Conservation (phyloP, 176 grass and related monocot genomes). For the Canna indica region DNA sequence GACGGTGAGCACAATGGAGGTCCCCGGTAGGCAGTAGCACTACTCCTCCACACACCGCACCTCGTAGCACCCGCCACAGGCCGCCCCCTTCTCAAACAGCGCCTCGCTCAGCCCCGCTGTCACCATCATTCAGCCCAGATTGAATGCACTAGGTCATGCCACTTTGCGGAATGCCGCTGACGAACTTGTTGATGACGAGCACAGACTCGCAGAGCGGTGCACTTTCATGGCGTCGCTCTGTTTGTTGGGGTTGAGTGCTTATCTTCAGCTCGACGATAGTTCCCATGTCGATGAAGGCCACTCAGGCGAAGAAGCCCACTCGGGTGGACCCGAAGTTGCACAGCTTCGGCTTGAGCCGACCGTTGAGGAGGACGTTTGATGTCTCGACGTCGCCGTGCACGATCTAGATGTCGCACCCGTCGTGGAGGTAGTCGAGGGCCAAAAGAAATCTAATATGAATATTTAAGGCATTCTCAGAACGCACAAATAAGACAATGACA, state of each 20-base stretch:
- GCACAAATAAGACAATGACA: too few species aligned
- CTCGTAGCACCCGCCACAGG: constrained; percentile 96
- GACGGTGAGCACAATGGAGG: constrained; percentile 79
- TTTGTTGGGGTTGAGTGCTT: too few species aligned
- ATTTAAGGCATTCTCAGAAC: too few species aligned
- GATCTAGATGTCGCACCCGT: constrained; percentile 28
- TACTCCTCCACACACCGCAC: constrained; percentile 79
- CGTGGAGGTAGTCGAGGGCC: constrained; percentile 87
- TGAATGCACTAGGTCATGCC: too few species aligned
- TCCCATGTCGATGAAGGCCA: too few species aligned
- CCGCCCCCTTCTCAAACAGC: constrained; percentile 73
- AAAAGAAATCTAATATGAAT: too few species aligned
- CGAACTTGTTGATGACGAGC: too few species aligned
- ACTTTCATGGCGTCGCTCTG: too few species aligned
- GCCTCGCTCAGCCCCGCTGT: constrained; percentile 81
- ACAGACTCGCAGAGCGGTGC: too few species aligned
- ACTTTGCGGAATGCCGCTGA: too few species aligned
- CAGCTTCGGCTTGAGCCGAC: constrained; percentile 48
- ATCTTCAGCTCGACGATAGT: too few species aligned
- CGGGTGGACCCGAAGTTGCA: constrained; percentile 79
- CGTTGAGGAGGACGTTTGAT: constrained; percentile 71
- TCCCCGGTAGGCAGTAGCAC: constrained; percentile 84
- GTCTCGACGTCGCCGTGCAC: constrained; percentile 87
- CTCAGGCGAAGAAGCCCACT: constrained; percentile 33
- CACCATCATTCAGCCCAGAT: too few species aligned